phyloP scores from a whole-genome alignment of 2,329 filamentous ascomycete genomes.

The Colletotrichum godetiae region DNA sequence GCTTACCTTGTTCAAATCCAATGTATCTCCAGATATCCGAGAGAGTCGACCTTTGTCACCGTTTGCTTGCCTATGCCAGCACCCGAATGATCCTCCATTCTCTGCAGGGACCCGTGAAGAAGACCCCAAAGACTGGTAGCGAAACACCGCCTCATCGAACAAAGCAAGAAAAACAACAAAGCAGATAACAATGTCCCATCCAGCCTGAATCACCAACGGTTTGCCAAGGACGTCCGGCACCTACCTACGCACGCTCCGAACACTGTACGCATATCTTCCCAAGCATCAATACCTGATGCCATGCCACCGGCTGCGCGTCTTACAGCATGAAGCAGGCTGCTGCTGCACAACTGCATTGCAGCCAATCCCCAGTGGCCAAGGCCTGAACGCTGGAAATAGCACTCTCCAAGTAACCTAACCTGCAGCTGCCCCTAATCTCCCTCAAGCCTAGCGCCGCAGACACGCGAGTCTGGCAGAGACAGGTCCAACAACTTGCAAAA shows the following conservation, averaged over 20 bases:
- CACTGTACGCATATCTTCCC: neutral
- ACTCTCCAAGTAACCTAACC: conserved; percentile 8
- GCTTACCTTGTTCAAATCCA: neutral
- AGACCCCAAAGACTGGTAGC: neutral
- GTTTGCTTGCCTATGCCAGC: neutral
- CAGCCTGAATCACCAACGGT: conserved; percentile 20
- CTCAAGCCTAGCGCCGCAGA: neutral
- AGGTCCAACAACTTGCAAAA: neutral
- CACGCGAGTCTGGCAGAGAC: neutral
- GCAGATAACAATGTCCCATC: conserved; percentile 10
- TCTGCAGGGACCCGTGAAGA: conserved; percentile 21
- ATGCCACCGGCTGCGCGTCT: conserved; percentile 4
- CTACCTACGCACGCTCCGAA: neutral
- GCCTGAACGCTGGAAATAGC: conserved; percentile 13
- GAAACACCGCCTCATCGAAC: neutral
- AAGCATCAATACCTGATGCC: conserved; percentile 19
- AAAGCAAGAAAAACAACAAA: neutral
- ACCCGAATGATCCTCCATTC: neutral
- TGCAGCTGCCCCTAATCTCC: conserved; percentile 18
- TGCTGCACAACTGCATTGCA: neutral
- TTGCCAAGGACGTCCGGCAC: conserved; percentile 18
- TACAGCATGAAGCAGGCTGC: neutral
- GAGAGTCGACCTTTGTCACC: neutral
- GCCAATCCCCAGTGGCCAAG: neutral
- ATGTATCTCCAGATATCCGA: neutral